phyloP scores from a whole-genome alignment of 495 filamentous ascomycete genomes.

The Neurospora sp. region DNA sequence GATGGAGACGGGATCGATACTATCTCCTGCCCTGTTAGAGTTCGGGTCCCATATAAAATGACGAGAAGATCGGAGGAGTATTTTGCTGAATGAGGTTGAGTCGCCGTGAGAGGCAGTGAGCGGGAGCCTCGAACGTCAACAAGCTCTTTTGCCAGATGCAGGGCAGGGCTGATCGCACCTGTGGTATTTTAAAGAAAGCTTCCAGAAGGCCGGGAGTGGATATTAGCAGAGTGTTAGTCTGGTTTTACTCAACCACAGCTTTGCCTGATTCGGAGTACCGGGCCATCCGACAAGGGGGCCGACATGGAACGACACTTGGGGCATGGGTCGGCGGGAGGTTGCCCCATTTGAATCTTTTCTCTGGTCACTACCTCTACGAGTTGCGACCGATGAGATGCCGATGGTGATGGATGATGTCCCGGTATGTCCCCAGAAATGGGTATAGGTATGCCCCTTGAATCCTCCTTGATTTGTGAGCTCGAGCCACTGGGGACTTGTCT shows the following conservation, averaged over 20 bases:
- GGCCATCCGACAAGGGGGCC: background rate
- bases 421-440: background rate
- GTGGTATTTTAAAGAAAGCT: slow-evolving; percentile 13
- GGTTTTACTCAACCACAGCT: background rate
- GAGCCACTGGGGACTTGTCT: background rate
- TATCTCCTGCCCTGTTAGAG: background rate
- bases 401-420: background rate
- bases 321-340: background rate
- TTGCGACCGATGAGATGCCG: background rate
- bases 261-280: slow-evolving; percentile 2
- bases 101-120: background rate
- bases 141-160: background rate
- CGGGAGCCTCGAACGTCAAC: background rate
- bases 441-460: background rate
- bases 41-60: background rate
- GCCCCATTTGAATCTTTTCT: background rate
- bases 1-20: background rate
- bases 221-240: background rate
- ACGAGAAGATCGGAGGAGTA: background rate
- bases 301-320: background rate
- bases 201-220: slow-evolving; percentile 13
- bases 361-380: too few relatives aligned
- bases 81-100: background rate
- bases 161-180: slow-evolving; percentile 16
- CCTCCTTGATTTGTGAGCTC: background rate